Percentiles rank a stretch among this genome's conserved stretches.
Evolutionary conservation across 2,329 filamentous ascomycete genomes (phyloP).

Genomic region (Akanthomyces uredinophilus): DNA sequence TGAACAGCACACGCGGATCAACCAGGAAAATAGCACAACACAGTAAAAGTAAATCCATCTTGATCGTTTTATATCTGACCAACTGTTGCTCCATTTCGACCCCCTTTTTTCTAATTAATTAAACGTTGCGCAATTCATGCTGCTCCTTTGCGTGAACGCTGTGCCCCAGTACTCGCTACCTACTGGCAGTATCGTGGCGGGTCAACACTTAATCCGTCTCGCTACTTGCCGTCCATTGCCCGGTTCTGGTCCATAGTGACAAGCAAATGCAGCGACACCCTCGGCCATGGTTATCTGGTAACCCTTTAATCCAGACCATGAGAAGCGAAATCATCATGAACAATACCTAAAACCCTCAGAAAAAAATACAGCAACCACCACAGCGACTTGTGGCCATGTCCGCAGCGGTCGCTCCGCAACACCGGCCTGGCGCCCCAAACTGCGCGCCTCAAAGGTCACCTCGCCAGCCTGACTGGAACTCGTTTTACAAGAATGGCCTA

Average conservation of each 20-base stretch:
- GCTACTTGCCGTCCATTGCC: constrained; percentile 3
- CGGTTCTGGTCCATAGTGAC: background rate
- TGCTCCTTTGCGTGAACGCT: background rate
- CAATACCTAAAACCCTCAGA: background rate
- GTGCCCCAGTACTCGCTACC: background rate
- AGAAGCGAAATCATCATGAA: constrained; percentile 8
- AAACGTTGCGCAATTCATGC: background rate
- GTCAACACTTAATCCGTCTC: constrained; percentile 14
- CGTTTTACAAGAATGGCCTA: constrained; percentile 70
- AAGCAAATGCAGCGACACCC: constrained; percentile 3
- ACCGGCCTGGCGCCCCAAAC: constrained; percentile 7
- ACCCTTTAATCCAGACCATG: background rate
- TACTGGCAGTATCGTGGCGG: background rate
- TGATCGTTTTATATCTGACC: no score
- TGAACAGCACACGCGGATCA: no score
- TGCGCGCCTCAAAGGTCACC: constrained; percentile 3
- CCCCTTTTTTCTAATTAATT: no score
- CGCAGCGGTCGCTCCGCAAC: constrained; percentile 12
- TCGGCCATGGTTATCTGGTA: background rate
- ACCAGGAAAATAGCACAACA: no score
- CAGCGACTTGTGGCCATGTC: constrained; percentile 7
- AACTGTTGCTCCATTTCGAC: no score
- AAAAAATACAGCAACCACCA: background rate
- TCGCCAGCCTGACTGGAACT: constrained; percentile 63
- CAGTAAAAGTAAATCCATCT: no score